Base-by-base conservation (phyloP, 495 filamentous ascomycete genomes). In the Staphylotrichum longicolle region DNA sequence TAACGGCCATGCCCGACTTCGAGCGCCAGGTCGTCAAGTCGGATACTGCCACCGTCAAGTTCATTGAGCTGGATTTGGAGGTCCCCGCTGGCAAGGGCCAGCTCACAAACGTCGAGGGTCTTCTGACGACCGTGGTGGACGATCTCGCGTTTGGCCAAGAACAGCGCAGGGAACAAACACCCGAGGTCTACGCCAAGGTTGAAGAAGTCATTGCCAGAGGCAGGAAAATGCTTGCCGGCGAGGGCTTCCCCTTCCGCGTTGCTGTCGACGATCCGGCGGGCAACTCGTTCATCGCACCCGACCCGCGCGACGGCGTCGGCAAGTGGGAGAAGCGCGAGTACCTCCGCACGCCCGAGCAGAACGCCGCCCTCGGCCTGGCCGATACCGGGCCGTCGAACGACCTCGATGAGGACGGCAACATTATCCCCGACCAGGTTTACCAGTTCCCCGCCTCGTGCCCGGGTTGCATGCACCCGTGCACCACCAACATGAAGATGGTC, bases 251-350 rank as follows among this genome's bases (percentile, higher is more conserved):
- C n/a, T 96, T 98, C 79, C 85, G 88, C 7, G 75, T 98, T 39
- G 84, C 82, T 10, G 72, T 96, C 39, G 91, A 99, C 71, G 94
- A 99, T 67, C 89, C 89, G 3, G 89, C 92, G 4, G 94, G 94
- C n/a, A 99, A 99, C 79, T 95, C 91, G 4, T 98, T 90, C 84
- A 95, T 99, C 67, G 91, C 96, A 53, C 94, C 94, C 37, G 88
- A 89, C 62, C 82, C 87, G 58, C 76, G 82, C 45, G 90, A 93
- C 67, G 74, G 77, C 57, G 85, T 89, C 6, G 87, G 85, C 52
- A 97, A 96, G 74, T 97, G 92, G 84, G 80, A 78, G 33, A 88
- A 90, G 65, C 80, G 78, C 45, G 88, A 96, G 69, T 99, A 96
- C 69, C 72, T 86, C 5, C 85, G 94, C 37, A 92, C 88, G 0